Conservation (phyloP, 768 basidiomycete genomes). For the Mycena leptocephala region DNA sequence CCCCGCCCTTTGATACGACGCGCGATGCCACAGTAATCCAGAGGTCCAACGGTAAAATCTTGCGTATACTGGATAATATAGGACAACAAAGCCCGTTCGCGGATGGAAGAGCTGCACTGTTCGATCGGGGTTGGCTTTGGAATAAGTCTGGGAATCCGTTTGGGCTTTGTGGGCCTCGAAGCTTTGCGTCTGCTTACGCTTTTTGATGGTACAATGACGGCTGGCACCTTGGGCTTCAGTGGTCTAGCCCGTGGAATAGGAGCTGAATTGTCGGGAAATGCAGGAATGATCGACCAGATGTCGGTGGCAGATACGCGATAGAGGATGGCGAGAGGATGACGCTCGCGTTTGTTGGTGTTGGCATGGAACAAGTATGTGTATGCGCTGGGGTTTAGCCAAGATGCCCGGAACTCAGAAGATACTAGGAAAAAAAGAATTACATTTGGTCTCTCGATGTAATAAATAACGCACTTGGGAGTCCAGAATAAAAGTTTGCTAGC, state of each 20-base stretch:
- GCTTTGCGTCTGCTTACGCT: too few species aligned
- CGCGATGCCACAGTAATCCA: background rate
- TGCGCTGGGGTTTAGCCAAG: background rate
- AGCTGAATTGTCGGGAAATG: background rate
- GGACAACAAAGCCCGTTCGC: background rate
- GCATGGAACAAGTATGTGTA: background rate
- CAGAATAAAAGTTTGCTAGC: too few species aligned
- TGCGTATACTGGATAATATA: background rate
- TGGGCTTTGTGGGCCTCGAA: background rate
- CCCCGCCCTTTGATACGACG: background rate
- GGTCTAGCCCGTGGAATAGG: too few species aligned
- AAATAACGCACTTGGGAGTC: too few species aligned
- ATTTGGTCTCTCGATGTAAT: too few species aligned
- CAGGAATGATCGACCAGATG: background rate
- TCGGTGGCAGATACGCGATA: background rate
- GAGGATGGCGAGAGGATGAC: background rate
- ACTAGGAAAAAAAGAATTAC: too few species aligned
- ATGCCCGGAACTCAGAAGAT: too few species aligned
- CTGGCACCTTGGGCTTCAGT: too few species aligned
- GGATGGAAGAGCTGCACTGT: background rate
- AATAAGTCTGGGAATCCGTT: background rate
- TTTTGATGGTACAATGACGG: too few species aligned
- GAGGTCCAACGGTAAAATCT: background rate
- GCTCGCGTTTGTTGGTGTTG: background rate
- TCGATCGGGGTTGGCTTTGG: background rate